A percentile compares a stretch with the other conserved stretches of the same genome.
phyloP scores from a whole-genome alignment of 139 green algal species.

The Chlorella sp. region DNA sequence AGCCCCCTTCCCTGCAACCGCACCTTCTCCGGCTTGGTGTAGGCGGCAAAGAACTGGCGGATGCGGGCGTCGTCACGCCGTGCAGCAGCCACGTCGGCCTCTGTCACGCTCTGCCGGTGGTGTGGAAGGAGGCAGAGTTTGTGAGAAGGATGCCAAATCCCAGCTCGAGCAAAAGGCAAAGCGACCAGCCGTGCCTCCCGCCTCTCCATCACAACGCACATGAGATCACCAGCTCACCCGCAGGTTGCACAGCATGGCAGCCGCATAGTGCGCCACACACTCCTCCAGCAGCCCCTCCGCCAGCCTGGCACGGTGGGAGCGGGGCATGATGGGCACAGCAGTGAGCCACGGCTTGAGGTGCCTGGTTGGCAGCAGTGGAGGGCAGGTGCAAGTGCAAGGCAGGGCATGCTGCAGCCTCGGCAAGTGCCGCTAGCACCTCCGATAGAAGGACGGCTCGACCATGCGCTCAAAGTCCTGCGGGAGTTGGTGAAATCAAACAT shows the following conservation, averaged over 20 bases:
- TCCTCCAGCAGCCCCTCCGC: slow-evolving; percentile 60
- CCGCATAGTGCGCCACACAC: slow-evolving; percentile 58
- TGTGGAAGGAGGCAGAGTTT: too few species aligned
- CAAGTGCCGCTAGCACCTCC: slow-evolving; percentile 17
- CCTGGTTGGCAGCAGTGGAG: too few species aligned
- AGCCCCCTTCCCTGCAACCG: too few species aligned
- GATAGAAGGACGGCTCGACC: slow-evolving; percentile 58
- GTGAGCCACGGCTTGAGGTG: not conserved
- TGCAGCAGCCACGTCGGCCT: slow-evolving; percentile 42
- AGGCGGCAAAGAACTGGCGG: slow-evolving; percentile 62
- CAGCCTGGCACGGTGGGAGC: slow-evolving; percentile 36
- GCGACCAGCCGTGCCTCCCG: too few species aligned
- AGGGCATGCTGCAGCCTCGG: too few species aligned
- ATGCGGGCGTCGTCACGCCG: slow-evolving; percentile 43
- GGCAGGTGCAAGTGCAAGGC: too few species aligned
- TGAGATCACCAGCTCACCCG: not conserved
- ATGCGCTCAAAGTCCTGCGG: slow-evolving; percentile 59
- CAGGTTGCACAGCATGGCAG: slow-evolving; percentile 57
- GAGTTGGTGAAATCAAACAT: too few species aligned
- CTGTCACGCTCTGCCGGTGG: slow-evolving; percentile 12
- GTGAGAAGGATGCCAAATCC: too few species aligned
- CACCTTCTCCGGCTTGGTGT: slow-evolving; percentile 54
- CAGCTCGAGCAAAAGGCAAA: too few species aligned
- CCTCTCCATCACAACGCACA: too few species aligned
- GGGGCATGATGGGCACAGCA: not conserved